Base-by-base conservation (phyloP, 805 yeast genomes). In the Candida glaebosa region DNA sequence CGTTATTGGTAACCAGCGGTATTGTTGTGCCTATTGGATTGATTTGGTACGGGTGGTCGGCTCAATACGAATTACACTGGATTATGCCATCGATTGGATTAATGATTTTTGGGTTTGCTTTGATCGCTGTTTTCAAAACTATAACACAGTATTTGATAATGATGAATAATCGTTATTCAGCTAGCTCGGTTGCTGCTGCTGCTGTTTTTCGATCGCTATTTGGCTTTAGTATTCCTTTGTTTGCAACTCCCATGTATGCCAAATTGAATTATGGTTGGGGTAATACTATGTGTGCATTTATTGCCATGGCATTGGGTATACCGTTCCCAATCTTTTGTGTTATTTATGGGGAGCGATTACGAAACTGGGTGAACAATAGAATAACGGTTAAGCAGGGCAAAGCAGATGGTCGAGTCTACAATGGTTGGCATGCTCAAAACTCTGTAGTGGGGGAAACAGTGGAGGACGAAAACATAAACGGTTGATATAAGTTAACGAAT, bases 21-120 rank as follows among this genome's bases (percentile, higher is more conserved):
- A 47, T 82, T 28, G 52, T 73, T 15, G 69, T 79, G 47, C 81
- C 87, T 0, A 65, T 70, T 9, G 88, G 87, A 0, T 62, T 82
- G 32, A 63, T 83, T 44, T 79, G 86, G 79, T 81, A 78, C 51
- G 89, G 88, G 12, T 83, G 88, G 89, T 73, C 82, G 24, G 82
- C 84, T 1, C 65, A 79, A 51, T 64, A 73, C 24, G 54, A 73
- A 22, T 52, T 78, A 33, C 78, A 71, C 39, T 83, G 84, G 82
- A 70, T 82, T 31, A 76, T 81, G 69, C 84, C 87, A 0, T 63
- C 67, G 22, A 63, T 82, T 22, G 90, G 89, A 3, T 69, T 79
- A 14, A 74, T 66, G 3, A 61, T 84, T 18, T 81, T 81, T 56
- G 82, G 82, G 2, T 71, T 75, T 52, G 79, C 79, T 2, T 58